Evolutionary conservation across 1,284 basidiomycete genomes (phyloP).

Genomic region (Amylostereum areolatum): DNA sequence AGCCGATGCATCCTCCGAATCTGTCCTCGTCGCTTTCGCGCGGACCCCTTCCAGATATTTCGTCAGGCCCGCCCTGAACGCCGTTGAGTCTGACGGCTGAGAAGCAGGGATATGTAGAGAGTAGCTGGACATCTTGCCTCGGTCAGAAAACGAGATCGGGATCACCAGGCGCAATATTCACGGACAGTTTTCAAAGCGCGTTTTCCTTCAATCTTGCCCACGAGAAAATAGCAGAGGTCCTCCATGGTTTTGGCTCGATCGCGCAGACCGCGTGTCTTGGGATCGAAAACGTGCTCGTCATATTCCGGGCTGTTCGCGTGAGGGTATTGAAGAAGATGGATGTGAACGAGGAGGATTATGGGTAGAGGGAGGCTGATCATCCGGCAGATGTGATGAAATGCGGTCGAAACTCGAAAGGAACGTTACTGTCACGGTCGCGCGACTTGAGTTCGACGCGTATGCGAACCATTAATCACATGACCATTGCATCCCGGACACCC

Average conservation of each 20-base stretch:
- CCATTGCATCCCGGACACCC: too few relatives aligned
- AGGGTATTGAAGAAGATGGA: slow-evolving; percentile 44
- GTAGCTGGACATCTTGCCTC: slow-evolving; percentile 25
- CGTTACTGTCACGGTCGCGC: background rate
- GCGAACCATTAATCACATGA: background rate
- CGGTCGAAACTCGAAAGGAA: too few relatives aligned
- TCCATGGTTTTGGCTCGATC: slow-evolving; percentile 47
- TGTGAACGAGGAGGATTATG: slow-evolving; percentile 40
- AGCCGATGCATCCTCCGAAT: slow-evolving; percentile 9
- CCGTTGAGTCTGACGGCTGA: slow-evolving; percentile 40
- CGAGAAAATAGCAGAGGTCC: slow-evolving; percentile 43
- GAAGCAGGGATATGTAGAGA: slow-evolving; percentile 44
- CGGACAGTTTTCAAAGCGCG: slow-evolving; percentile 29
- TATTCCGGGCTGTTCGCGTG: slow-evolving; percentile 37
- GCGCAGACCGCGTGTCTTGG: slow-evolving; percentile 35
- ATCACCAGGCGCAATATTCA: slow-evolving; percentile 8
- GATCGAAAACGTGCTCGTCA: slow-evolving; percentile 40
- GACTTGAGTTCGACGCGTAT: slow-evolving; percentile 5
- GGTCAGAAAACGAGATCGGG: too few relatives aligned
- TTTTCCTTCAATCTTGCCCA: slow-evolving; percentile 35
- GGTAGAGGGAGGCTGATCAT: slow-evolving; percentile 20
- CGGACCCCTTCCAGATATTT: slow-evolving; percentile 44
- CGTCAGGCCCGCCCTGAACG: slow-evolving; percentile 42
- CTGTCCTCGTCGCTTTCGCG: slow-evolving; percentile 27
- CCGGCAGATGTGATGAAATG: background rate